Evolutionary conservation across 108 stramenopile genomes (phyloP).

Genomic region (Fragilaria crotonensis): DNA sequence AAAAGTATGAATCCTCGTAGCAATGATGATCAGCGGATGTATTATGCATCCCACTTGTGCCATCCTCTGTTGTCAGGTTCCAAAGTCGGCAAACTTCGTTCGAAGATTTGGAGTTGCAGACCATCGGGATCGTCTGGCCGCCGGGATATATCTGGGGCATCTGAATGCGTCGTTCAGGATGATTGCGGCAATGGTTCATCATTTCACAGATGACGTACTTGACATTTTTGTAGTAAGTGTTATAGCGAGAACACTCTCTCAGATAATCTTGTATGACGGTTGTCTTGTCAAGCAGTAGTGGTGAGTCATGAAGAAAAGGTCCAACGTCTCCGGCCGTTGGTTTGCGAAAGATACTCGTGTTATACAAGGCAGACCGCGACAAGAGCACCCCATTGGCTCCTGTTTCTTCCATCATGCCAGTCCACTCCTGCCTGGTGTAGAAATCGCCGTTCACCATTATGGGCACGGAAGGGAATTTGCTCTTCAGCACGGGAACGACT

Average conservation of each 20-base stretch:
- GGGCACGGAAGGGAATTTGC: constrained; percentile 40
- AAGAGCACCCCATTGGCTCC: constrained; percentile 86
- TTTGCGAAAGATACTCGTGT: constrained; percentile 69
- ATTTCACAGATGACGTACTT: constrained; percentile 96
- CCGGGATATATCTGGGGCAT: constrained; percentile 41
- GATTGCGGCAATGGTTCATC: constrained; percentile 80
- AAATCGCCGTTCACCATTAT: constrained; percentile 91
- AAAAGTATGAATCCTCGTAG: constrained; percentile 47
- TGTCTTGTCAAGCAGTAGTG: constrained; percentile 58
- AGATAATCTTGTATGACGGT: constrained; percentile 85
- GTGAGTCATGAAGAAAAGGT: constrained; percentile 40
- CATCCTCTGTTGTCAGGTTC: constrained; percentile 33
- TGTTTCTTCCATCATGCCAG: constrained; percentile 39
- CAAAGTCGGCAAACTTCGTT: constrained; percentile 66
- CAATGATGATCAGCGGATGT: constrained; percentile 32
- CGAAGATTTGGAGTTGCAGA: constrained; percentile 56
- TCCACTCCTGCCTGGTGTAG: constrained; percentile 76
- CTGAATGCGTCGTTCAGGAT: constrained; percentile 35
- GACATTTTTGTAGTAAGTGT: constrained; percentile 78
- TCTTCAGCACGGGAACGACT: constrained; percentile 51
- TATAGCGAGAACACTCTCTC: constrained; percentile 57
- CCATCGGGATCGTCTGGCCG: constrained; percentile 57
- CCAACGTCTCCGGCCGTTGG: neutral
- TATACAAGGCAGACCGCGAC: constrained; percentile 90
- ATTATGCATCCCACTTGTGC: neutral